Base-by-base conservation (phyloP, 108 stramenopile species). In the Hondaea fermentalgiana region DNA sequence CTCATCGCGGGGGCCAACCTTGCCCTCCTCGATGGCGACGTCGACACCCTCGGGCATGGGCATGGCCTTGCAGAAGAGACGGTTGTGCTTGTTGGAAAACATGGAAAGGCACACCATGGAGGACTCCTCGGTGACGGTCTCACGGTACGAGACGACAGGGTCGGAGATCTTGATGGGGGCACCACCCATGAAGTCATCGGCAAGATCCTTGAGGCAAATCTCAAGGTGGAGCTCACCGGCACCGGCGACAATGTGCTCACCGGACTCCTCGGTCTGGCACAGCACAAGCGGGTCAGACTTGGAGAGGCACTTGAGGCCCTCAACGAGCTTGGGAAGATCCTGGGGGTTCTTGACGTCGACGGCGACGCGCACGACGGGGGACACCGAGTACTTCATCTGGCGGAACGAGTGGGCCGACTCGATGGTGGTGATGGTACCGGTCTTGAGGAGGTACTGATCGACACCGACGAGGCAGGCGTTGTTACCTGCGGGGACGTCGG, bases 41-140 rank as follows among this genome's bases (percentile, higher is more conserved):
- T 95, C 94, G 21, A 99, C 95, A 90, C 98, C 98, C 23, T 95
- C 90, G 59, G 93, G 92, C 58, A 99, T 92, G 44, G 96, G 91
- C 87, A 94, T 94, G 59, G 96, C 98, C 90, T 96, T 95, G 55
- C 97, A 92, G 93, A 98, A 98, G 60, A 99, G 97, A 95, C 99
- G 97, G 92, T 99, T 99, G 97, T 99, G 99, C 96, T 99, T 99
- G 98, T 99, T 99, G 90, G n/a, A n/a, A n/a, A n/a, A 98, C 97
- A 60, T 99, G 93, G 98, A 97, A 72, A 99, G 95, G 93, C 97
- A 97, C 71, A 95, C 96, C 89, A 95, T 92, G 90, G 91, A 90
- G 47, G 98, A 98, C 93, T 97, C 96, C 28, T 93, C 97, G 58
- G 95, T 93, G 91, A 97, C 96, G 47, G 99, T 99, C 93, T 99